Evolutionary conservation across 257 asterid species (phyloP).

Genomic region (Echites panduratus): DNA sequence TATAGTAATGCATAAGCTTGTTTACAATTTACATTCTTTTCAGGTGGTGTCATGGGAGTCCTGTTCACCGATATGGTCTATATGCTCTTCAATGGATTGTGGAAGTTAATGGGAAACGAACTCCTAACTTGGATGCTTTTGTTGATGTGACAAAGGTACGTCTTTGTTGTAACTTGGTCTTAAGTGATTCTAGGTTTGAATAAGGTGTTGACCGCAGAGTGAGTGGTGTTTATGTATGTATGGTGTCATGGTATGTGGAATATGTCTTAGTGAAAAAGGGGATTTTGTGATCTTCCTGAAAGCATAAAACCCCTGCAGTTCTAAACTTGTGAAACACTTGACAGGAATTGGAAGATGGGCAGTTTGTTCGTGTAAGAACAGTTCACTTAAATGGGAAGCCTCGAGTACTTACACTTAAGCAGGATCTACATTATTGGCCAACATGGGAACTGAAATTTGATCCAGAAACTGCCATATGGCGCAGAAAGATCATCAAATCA

Average conservation of each 20-base stretch:
- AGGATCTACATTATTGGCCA: constrained; percentile 98
- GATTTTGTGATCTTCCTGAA: not conserved
- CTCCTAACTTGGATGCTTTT: constrained; percentile 87
- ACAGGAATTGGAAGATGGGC: constrained; percentile 83
- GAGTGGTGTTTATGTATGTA: not conserved
- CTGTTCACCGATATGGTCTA: constrained; percentile 83
- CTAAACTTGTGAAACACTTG: not conserved
- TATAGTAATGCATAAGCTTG: not conserved
- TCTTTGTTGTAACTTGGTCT: not conserved
- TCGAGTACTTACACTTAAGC: constrained; percentile 83
- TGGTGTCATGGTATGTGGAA: not conserved
- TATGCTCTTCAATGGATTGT: constrained; percentile 97
- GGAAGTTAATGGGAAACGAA: constrained; percentile 89
- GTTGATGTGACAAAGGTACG: constrained; percentile 78
- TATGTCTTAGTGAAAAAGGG: not conserved
- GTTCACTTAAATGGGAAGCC: constrained; percentile 94
- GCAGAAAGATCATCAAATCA: constrained; percentile 64
- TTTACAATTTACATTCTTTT: not conserved
- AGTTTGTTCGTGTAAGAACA: constrained; percentile 78
- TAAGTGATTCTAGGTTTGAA: not conserved
- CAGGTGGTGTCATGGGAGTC: constrained; percentile 99
- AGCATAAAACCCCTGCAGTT: not conserved
- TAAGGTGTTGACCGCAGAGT: not conserved
- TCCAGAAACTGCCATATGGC: constrained; percentile 78
- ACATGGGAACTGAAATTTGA: constrained; percentile 92